A percentile compares a stretch with the other conserved stretches of the same genome.
These are phyloP conservation scores for Trifolium fragiferum DNA, from an alignment of 306 rosid species.

Conservation along the genomic window DNA sequence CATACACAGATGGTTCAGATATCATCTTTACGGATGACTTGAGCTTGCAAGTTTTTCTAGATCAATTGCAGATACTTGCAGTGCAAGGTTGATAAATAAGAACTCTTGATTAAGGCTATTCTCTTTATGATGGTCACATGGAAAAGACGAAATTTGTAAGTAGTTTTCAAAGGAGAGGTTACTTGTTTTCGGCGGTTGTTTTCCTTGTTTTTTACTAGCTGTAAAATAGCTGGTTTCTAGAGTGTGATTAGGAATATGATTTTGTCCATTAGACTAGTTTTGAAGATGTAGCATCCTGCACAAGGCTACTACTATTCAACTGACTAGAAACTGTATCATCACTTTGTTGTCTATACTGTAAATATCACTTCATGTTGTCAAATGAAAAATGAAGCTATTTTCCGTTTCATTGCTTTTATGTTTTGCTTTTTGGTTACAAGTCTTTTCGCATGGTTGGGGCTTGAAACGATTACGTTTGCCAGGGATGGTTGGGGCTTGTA, in stretches of 20 bases:
- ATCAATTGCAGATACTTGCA: constrained; percentile 82
- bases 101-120: constrained; percentile 32
- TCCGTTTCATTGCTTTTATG: constrained; percentile 31
- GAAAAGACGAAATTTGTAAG: constrained; percentile 39
- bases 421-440: background rate
- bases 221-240: constrained; percentile 42
- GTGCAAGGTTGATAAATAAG: constrained; percentile 71
- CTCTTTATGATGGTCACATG: constrained; percentile 12
- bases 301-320: constrained; percentile 1
- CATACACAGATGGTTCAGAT: constrained; percentile 77
- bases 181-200: constrained; percentile 35
- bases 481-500: background rate
- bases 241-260: constrained; percentile 31
- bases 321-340: constrained; percentile 34
- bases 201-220: constrained; percentile 24
- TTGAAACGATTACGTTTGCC: background rate
- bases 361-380: constrained; percentile 35
- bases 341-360: constrained; percentile 42
- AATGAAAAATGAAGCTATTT: constrained; percentile 28
- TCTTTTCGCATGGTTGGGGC: constrained; percentile 2
- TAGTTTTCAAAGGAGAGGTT: constrained; percentile 45
- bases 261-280: constrained; percentile 40
- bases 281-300: constrained; percentile 32
- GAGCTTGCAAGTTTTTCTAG: constrained; percentile 88
- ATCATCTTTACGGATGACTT: constrained; percentile 85